These are phyloP conservation scores for Septoria linicola DNA, from an alignment of 2,329 filamentous ascomycete genomes.

Conservation along the genomic window DNA sequence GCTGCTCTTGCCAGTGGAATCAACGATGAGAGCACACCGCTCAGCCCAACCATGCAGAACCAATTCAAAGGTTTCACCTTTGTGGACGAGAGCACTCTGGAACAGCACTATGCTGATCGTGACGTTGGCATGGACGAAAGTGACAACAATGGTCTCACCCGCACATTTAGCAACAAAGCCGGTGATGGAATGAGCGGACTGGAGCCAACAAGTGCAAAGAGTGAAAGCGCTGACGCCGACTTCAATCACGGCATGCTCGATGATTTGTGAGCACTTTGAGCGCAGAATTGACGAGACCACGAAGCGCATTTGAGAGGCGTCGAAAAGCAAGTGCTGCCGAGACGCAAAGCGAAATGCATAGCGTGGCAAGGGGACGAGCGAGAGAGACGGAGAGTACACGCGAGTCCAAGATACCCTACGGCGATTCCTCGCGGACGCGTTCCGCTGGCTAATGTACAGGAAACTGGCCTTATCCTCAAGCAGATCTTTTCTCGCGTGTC, in stretches of 20 bases:
- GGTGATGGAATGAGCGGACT: slow-evolving; percentile 55
- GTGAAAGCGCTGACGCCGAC: slow-evolving; percentile 47
- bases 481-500: slow-evolving; percentile 5
- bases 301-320: slow-evolving; percentile 22
- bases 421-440: slow-evolving; percentile 2
- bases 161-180: slow-evolving; percentile 41
- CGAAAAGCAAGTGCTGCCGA: slow-evolving; percentile 24
- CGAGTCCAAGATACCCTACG: slow-evolving; percentile 11
- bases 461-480: slow-evolving; percentile 2
- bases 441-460: slow-evolving; percentile 21
- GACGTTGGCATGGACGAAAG: slow-evolving; percentile 46
- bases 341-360: slow-evolving; percentile 16
- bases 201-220: slow-evolving; percentile 38
- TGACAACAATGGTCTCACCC: slow-evolving; percentile 33
- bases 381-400: slow-evolving; percentile 1
- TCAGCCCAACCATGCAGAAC: slow-evolving; percentile 93
- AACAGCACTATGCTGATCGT: slow-evolving; percentile 68
- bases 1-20: slow-evolving; percentile 77
- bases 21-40: slow-evolving; percentile 82
- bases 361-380: slow-evolving; percentile 5
- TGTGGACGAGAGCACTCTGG: slow-evolving; percentile 94
- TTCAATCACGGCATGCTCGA: slow-evolving; percentile 49
- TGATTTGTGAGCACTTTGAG: slow-evolving; percentile 31
- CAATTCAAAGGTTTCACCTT: slow-evolving; percentile 99
- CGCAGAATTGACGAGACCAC: slow-evolving; percentile 17